Percentiles rank a stretch among this genome's conserved stretches.
Evolutionary conservation across 345 rosid species (phyloP).

Genomic region (Melastoma malabathricum): DNA sequence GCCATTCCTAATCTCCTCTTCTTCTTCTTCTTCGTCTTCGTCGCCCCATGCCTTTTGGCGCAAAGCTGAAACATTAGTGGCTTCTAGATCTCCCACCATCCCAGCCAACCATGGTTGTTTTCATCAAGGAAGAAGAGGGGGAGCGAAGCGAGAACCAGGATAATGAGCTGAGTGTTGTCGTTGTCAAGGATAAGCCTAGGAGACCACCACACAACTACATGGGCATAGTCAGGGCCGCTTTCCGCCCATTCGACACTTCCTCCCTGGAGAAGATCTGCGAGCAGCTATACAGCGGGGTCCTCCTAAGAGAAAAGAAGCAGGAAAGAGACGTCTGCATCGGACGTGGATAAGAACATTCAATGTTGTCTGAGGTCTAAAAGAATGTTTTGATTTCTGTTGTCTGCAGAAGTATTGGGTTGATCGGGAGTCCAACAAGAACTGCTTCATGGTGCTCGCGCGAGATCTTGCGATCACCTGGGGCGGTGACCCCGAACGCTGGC

Average conservation of each 20-base stretch:
- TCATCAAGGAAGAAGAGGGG: neutral
- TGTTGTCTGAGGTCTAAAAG: neutral
- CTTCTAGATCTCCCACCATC: no score
- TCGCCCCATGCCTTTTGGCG: no score
- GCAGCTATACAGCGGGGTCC: neutral
- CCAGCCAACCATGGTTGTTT: no score
- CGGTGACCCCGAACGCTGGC: neutral
- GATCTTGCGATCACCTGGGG: constrained; percentile 1
- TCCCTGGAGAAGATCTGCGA: neutral
- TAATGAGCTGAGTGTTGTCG: neutral
- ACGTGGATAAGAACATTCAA: neutral
- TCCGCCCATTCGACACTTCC: neutral
- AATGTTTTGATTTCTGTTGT: neutral
- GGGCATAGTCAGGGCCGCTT: neutral
- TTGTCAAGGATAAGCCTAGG: neutral
- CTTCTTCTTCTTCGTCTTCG: no score
- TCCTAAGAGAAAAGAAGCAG: neutral
- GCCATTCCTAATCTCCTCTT: no score
- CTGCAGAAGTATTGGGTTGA: constrained; percentile 8
- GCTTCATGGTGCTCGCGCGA: constrained; percentile 7
- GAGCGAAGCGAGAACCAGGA: neutral
- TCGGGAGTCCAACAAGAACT: constrained; percentile 2
- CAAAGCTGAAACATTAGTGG: no score
- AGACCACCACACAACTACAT: constrained; percentile 6
- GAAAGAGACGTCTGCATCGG: neutral